A percentile compares a stretch with the other conserved stretches of the same genome.
Evolutionary conservation across 1,284 basidiomycete genomes (phyloP).

Genomic region (Boletus mariae): DNA sequence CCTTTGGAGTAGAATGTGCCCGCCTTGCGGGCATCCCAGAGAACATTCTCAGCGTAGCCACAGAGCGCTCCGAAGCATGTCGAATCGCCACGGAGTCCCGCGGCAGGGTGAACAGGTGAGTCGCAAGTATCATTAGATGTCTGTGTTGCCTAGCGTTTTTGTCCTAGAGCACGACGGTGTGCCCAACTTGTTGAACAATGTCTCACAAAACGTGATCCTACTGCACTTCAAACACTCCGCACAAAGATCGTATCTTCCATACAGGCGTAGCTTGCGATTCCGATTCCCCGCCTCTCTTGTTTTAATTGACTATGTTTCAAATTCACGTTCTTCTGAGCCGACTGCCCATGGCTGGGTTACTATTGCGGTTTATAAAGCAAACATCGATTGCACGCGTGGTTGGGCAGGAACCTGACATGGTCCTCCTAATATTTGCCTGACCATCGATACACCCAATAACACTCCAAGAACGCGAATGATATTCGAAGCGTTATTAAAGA

Average conservation of each 20-base stretch:
- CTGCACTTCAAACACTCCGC: slow-evolving; percentile 20
- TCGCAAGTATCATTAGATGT: not conserved
- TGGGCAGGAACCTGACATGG: slow-evolving; percentile 82
- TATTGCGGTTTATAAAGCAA: not conserved
- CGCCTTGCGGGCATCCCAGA: slow-evolving; percentile 80
- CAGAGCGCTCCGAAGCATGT: slow-evolving; percentile 54
- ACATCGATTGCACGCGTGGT: not conserved
- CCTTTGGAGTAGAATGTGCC: slow-evolving; percentile 88
- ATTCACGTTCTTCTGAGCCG: not conserved
- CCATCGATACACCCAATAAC: not conserved
- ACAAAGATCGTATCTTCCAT: slow-evolving; percentile 9
- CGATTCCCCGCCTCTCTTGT: not conserved
- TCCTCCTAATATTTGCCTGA: slow-evolving; percentile 20
- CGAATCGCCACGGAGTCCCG: slow-evolving; percentile 50
- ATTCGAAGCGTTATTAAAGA: not conserved
- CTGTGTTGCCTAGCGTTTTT: not conserved
- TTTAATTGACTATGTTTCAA: not conserved
- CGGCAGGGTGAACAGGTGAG: slow-evolving; percentile 49
- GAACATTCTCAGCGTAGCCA: slow-evolving; percentile 58
- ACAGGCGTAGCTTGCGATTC: slow-evolving; percentile 7
- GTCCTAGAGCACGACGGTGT: slow-evolving; percentile 22
- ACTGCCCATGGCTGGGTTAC: not conserved
- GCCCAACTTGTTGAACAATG: slow-evolving; percentile 26
- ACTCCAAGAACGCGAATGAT: not conserved
- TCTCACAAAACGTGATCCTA: slow-evolving; percentile 16